These are phyloP conservation scores for Scopulariopsis brevicaulis DNA, from an alignment of 2,329 filamentous ascomycete species.

Conservation along the genomic window DNA sequence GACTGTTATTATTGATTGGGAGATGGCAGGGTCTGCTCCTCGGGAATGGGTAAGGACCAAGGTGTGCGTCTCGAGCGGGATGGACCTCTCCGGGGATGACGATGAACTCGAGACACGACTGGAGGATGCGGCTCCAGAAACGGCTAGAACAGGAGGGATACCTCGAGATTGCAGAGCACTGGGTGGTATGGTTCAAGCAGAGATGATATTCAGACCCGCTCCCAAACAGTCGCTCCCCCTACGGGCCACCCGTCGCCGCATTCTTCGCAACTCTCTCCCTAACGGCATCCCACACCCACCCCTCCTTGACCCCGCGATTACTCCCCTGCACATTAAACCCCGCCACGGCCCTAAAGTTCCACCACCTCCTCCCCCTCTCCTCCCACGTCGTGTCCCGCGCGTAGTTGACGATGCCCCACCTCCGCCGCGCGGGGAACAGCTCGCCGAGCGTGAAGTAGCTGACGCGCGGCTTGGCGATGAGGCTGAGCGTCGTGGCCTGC, in stretches of 20 bases:
- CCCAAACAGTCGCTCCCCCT: background rate
- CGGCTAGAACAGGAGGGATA: too few species aligned
- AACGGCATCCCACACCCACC: slow-evolving; percentile 29
- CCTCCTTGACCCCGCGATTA: slow-evolving; percentile 11
- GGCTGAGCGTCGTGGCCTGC: slow-evolving; percentile 42
- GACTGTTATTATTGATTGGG: background rate
- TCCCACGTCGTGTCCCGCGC: slow-evolving; percentile 22
- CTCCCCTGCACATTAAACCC: slow-evolving; percentile 23
- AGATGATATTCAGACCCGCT: too few species aligned
- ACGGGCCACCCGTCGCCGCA: slow-evolving; percentile 2
- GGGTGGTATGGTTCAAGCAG: background rate
- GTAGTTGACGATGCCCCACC: slow-evolving; percentile 28
- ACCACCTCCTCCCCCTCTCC: slow-evolving; percentile 23
- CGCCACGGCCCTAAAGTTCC: slow-evolving; percentile 25
- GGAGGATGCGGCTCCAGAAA: too few species aligned
- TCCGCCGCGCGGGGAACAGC: slow-evolving; percentile 16
- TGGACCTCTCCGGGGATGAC: background rate
- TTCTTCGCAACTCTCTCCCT: slow-evolving; percentile 18
- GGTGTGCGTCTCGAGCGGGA: background rate
- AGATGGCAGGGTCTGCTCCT: too few species aligned
- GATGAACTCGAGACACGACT: too few species aligned
- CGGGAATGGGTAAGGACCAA: background rate
- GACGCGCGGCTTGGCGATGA: slow-evolving; percentile 41
- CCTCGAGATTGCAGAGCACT: too few species aligned
- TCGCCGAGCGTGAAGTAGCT: slow-evolving; percentile 27